Base-by-base conservation (phyloP, 2,329 filamentous ascomycete genomes). In the Tetracladium maxilliforme region DNA sequence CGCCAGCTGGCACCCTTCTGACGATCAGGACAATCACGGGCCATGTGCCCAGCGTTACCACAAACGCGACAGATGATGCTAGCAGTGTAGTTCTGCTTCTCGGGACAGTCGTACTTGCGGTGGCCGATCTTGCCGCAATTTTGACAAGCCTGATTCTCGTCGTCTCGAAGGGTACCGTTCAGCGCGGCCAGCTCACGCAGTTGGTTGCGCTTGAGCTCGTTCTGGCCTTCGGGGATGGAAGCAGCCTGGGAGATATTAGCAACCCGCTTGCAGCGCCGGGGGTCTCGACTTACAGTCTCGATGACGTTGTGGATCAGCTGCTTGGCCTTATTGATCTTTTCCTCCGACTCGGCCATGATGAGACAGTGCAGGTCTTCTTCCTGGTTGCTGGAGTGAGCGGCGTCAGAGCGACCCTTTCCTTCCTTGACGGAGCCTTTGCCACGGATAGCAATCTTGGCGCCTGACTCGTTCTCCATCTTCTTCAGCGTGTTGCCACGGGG, bases 371-470 rank as follows among this genome's bases (percentile, higher is more conserved):
- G 67, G 52, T 98, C 90, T 59, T 98, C 90, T 63, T 98, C 90
- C 68, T 98, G 90, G 65, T 98, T 98, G 69, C 90, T 95, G 53
- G 87, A 84, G 57, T 98, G 90, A 60, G 90, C 90, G 44, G 90
- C 90, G 54, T 98, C 90, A 61, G 90, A 95, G 40, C 90, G 84
- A 40, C 90, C 90, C 55, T 98, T 98, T 63, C 90, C 90, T 70
- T 98, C 90, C 58, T 98, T 98, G 51, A 98, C 90, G 44, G 90
- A 98, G 51, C 90, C 90, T 60, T 98, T 98, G 63, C 90, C 90
- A 57, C 90, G 87, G 49, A 98, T 98, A 41, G 90, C 90, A 62
- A 98, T 98, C 58, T 98, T 98, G 52, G 90, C 90, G 36, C 77
- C 77, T 29, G 90, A 98, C 58, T 98, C 86, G 47, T 77, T 72